Conservation (phyloP, 192 early-diverging fungal species). For the Jimgerdemannia flammicorona region DNA sequence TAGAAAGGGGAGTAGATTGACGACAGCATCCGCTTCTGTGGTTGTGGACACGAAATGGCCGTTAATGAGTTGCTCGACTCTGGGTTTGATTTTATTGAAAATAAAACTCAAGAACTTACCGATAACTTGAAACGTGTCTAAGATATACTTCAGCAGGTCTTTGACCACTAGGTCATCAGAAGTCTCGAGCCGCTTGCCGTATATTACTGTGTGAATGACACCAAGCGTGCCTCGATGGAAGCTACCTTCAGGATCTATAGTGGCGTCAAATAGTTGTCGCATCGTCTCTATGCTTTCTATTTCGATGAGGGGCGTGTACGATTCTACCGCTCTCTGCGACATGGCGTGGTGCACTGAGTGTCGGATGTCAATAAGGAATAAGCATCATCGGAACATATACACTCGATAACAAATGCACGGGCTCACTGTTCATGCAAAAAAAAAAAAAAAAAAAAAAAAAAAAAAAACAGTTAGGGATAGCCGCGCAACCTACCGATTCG, state of each 20-base stretch:
- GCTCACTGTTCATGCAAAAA: too few relatives aligned
- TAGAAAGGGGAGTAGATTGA: neutral
- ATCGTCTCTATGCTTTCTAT: neutral
- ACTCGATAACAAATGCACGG: too few relatives aligned
- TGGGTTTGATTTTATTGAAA: neutral
- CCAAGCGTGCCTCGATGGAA: neutral
- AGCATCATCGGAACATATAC: neutral
- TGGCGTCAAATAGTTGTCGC: neutral
- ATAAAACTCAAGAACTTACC: too few relatives aligned
- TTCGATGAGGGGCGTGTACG: neutral
- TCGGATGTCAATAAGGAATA: neutral
- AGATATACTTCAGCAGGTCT: too few relatives aligned
- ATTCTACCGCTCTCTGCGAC: neutral
- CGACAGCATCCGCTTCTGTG: neutral
- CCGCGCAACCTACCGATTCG: neutral
- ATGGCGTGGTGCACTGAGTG: neutral
- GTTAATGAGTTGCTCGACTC: neutral
- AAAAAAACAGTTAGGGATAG: neutral
- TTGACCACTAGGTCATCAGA: too few relatives aligned
- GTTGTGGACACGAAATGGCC: neutral
- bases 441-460: neutral
- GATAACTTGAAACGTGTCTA: too few relatives aligned
- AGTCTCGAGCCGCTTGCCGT: too few relatives aligned
- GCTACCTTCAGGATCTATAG: neutral
- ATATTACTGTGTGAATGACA: too few relatives aligned